These are phyloP conservation scores for Acanthamoeba castellanii DNA, from an alignment of 208 protist genomes.

Conservation along the genomic window DNA sequence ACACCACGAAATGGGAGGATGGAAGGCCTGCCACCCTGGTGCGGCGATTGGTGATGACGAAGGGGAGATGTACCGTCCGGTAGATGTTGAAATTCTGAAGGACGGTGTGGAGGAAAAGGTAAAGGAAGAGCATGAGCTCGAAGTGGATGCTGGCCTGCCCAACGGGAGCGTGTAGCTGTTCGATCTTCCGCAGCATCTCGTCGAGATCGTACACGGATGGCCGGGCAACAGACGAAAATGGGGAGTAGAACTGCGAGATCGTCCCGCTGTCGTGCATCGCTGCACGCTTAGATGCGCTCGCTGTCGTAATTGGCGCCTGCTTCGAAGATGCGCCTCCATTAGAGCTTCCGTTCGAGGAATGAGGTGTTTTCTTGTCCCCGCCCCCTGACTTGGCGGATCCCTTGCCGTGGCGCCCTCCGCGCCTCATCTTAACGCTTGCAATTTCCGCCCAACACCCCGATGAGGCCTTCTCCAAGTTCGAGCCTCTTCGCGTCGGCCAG, in stretches of 20 bases:
- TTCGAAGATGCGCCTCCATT: not conserved
- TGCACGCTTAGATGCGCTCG: not conserved
- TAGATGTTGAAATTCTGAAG: slow-evolving; percentile 75
- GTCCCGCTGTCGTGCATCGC: not conserved
- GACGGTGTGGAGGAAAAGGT: slow-evolving; percentile 50
- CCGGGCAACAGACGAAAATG: not conserved
- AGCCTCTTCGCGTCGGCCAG: not conserved
- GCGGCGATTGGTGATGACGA: not conserved
- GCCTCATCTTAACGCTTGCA: not conserved
- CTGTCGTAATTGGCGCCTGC: not conserved
- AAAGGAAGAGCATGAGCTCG: slow-evolving; percentile 69
- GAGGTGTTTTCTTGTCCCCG: not conserved
- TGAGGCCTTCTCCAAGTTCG: too few relatives aligned
- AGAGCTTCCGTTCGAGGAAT: not conserved
- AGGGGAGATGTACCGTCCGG: not conserved
- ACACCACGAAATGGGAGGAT: not conserved
- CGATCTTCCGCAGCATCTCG: slow-evolving; percentile 65
- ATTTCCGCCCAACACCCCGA: too few relatives aligned
- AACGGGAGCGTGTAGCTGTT: slow-evolving; percentile 11
- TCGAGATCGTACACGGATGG: slow-evolving; percentile 2
- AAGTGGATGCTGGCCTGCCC: slow-evolving; percentile 1
- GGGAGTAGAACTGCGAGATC: not conserved
- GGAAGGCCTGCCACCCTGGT: not conserved
- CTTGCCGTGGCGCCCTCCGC: slow-evolving; percentile 61
- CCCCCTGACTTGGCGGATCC: not conserved